Percentiles rank a stretch among this genome's conserved stretches.
phyloP scores from a whole-genome alignment of 495 filamentous ascomycete genomes.

The Aspergillus egyptiacus region DNA sequence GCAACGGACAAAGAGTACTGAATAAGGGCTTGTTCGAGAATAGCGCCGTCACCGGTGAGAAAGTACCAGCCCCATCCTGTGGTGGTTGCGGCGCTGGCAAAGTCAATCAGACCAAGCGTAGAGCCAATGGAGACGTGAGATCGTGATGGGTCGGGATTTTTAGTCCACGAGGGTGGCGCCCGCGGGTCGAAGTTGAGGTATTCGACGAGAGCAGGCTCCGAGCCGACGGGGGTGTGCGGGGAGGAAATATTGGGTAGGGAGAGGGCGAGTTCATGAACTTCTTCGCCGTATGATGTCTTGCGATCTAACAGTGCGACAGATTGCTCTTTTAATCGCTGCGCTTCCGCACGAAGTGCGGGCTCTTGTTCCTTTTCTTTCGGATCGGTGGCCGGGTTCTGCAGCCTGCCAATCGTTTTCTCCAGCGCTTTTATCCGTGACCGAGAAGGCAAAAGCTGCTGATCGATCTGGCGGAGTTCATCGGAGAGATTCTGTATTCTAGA shows the following conservation, averaged over 20 bases:
- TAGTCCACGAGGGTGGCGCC: slow-evolving; percentile 39
- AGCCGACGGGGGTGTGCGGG: slow-evolving; percentile 64
- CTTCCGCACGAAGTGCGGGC: slow-evolving; percentile 50
- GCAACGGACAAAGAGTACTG: slow-evolving; percentile 72
- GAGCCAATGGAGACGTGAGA: slow-evolving; percentile 83
- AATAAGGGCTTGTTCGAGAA: slow-evolving; percentile 89
- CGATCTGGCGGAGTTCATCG: slow-evolving; percentile 53
- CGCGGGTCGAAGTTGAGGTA: slow-evolving; percentile 74
- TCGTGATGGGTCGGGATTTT: slow-evolving; percentile 42
- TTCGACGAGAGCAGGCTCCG: slow-evolving; percentile 50
- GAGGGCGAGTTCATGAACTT: slow-evolving; percentile 70
- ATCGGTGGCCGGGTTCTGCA: slow-evolving; percentile 20
- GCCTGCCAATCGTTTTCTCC: slow-evolving; percentile 36
- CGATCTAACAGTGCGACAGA: slow-evolving; percentile 54
- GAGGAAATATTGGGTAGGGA: slow-evolving; percentile 84
- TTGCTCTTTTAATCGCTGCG: slow-evolving; percentile 60
- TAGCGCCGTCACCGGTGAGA: slow-evolving; percentile 77
- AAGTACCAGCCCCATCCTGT: slow-evolving; percentile 98
- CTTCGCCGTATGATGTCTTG: slow-evolving; percentile 52
- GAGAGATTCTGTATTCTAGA: slow-evolving; percentile 63
- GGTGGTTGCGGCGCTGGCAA: slow-evolving; percentile 66
- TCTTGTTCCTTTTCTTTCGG: slow-evolving; percentile 15
- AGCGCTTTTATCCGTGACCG: slow-evolving; percentile 37
- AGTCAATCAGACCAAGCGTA: slow-evolving; percentile 77
- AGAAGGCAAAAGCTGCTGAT: slow-evolving; percentile 33